Evolutionary conservation across 331 rosid species (phyloP).

Genomic region (Rhamnella rubrinervis): DNA sequence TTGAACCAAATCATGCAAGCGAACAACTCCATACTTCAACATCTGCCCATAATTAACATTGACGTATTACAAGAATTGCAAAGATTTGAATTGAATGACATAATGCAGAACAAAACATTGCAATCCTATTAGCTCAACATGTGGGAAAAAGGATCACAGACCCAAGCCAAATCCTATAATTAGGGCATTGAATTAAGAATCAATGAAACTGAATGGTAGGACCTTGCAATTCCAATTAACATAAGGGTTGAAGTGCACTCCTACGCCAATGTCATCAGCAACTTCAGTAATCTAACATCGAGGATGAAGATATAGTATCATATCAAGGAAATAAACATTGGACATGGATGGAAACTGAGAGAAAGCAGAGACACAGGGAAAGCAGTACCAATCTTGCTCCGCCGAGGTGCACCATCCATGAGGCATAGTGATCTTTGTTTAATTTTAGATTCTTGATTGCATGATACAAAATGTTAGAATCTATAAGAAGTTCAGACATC

Average conservation of each 20-base stretch:
- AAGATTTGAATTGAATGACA: slow-evolving; percentile 6
- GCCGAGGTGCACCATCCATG: slow-evolving; percentile 75
- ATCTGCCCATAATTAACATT: slow-evolving; percentile 46
- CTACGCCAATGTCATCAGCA: slow-evolving; percentile 82
- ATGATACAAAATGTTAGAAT: not conserved
- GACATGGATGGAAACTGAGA: not conserved
- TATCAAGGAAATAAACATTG: not conserved
- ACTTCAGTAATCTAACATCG: slow-evolving; percentile 61
- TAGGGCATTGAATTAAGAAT: not conserved
- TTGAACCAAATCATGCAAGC: slow-evolving; percentile 69
- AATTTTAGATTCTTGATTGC: slow-evolving; percentile 63
- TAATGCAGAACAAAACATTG: slow-evolving; percentile 10
- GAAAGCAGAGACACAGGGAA: slow-evolving; percentile 20
- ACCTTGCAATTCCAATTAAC: slow-evolving; percentile 86
- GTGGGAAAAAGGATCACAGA: slow-evolving; percentile 1
- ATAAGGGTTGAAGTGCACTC: slow-evolving; percentile 93
- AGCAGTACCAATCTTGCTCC: slow-evolving; percentile 76
- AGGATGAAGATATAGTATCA: slow-evolving; percentile 23
- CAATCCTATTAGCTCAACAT: slow-evolving; percentile 15
- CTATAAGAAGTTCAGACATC: slow-evolving; percentile 4
- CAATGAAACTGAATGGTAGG: slow-evolving; percentile 9
- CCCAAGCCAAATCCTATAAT: not conserved
- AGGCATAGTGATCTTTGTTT: slow-evolving; percentile 86
- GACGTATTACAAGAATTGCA: slow-evolving; percentile 3
- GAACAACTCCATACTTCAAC: slow-evolving; percentile 84